Conservation (phyloP, 345 rosid genomes). For the Zanthoxylum bungeanum region DNA sequence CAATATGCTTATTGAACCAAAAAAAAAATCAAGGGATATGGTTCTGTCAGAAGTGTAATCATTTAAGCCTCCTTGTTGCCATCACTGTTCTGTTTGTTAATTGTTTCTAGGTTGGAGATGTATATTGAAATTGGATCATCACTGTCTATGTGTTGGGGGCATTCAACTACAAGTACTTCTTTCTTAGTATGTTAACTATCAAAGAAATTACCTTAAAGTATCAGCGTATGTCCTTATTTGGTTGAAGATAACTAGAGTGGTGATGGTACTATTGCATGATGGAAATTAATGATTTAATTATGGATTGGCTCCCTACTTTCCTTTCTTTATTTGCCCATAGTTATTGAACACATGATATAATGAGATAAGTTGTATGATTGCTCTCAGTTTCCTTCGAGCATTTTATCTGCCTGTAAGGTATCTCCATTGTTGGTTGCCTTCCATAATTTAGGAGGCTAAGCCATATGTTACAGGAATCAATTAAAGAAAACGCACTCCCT, state of each 20-base stretch:
- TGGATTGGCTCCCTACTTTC: background rate
- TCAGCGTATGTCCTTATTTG: background rate
- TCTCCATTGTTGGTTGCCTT: too few relatives aligned
- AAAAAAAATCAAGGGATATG: slow-evolving; percentile 39
- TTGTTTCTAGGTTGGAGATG: slow-evolving; percentile 69
- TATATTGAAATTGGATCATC: slow-evolving; percentile 87
- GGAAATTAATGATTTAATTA: background rate
- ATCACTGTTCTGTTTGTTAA: slow-evolving; percentile 70
- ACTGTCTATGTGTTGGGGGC: slow-evolving; percentile 96
- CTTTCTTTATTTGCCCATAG: background rate
- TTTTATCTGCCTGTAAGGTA: background rate
- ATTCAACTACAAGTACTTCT: slow-evolving; percentile 71
- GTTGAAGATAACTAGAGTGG: background rate
- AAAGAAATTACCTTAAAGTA: slow-evolving; percentile 8
- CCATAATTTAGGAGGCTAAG: too few relatives aligned
- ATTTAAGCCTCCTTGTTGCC: slow-evolving; percentile 72
- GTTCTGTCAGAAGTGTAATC: slow-evolving; percentile 68
- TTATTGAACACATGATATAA: background rate
- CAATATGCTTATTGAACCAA: slow-evolving; percentile 25
- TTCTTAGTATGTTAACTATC: slow-evolving; percentile 57
- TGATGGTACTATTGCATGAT: background rate
- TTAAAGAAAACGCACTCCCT: too few relatives aligned
- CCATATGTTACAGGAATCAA: too few relatives aligned
- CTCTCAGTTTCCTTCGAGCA: background rate
- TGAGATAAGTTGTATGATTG: background rate